phyloP scores from a whole-genome alignment of 2,329 filamentous ascomycete genomes.

The Botrytis sinoallii region DNA sequence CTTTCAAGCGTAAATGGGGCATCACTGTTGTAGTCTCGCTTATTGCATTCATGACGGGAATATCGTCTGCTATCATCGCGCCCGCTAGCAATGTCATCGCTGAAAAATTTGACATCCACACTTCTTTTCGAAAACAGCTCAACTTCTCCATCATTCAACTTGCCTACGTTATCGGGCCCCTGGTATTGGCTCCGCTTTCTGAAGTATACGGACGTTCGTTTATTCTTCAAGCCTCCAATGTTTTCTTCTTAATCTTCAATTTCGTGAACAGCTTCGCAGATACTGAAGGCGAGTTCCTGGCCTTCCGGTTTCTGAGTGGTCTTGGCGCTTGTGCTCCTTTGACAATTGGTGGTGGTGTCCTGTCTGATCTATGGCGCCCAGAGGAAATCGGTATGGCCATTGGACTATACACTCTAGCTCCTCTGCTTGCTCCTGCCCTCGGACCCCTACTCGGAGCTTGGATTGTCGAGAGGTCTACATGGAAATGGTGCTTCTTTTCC shows the following conservation, averaged over 20 bases:
- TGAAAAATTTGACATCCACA: neutral
- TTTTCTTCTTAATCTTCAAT: slow-evolving; percentile 46
- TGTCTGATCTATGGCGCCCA: slow-evolving; percentile 46
- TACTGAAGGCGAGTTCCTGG: slow-evolving; percentile 47
- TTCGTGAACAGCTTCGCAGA: slow-evolving; percentile 48
- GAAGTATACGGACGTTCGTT: slow-evolving; percentile 54
- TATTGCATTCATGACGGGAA: slow-evolving; percentile 36
- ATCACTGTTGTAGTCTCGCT: slow-evolving; percentile 23
- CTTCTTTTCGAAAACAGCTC: neutral
- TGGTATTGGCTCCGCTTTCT: slow-evolving; percentile 57
- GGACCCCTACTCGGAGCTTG: slow-evolving; percentile 48
- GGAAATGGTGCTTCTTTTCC: slow-evolving; percentile 35
- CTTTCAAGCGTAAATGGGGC: slow-evolving; percentile 34
- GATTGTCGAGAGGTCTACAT: slow-evolving; percentile 49
- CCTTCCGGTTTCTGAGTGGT: slow-evolving; percentile 61
- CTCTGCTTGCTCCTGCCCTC: slow-evolving; percentile 25
- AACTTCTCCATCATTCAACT: slow-evolving; percentile 2
- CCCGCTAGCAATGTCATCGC: slow-evolving; percentile 49
- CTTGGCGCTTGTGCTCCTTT: slow-evolving; percentile 54
- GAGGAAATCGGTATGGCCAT: slow-evolving; percentile 45
- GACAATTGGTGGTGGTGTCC: slow-evolving; percentile 55
- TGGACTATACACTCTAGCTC: slow-evolving; percentile 31
- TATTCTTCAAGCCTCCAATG: slow-evolving; percentile 24
- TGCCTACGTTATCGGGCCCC: slow-evolving; percentile 51
- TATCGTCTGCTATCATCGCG: slow-evolving; percentile 49